Conservation (phyloP, 192 early-diverging fungal species). For the Linnemannia hyalina region DNA sequence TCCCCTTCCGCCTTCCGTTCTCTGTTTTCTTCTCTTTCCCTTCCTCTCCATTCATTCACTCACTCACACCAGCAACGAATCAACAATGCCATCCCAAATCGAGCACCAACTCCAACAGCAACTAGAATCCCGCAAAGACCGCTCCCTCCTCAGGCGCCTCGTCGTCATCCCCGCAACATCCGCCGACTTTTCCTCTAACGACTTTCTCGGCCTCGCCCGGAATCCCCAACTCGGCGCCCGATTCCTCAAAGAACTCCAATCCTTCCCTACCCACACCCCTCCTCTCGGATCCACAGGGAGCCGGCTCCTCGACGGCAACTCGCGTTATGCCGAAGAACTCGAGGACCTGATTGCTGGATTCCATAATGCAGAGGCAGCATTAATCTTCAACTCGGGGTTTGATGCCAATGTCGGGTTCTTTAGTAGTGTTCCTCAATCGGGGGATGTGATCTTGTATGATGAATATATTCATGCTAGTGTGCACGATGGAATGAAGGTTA, state of each 20-base stretch:
- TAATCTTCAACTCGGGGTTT: constrained; percentile 90
- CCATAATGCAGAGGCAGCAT: constrained; percentile 67
- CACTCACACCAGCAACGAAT: neutral
- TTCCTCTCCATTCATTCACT: neutral
- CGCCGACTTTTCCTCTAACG: constrained; percentile 86
- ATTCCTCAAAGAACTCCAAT: constrained; percentile 58
- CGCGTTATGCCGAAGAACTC: constrained; percentile 68
- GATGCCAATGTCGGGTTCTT: constrained; percentile 86
- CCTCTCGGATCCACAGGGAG: constrained; percentile 84
- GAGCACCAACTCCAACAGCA: constrained; percentile 52
- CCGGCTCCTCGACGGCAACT: constrained; percentile 81
- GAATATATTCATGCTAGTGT: constrained; percentile 85
- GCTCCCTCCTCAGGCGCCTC: constrained; percentile 57
- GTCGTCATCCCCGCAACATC: constrained; percentile 57
- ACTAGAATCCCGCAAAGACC: constrained; percentile 46
- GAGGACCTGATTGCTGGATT: constrained; percentile 75
- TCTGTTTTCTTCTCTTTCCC: neutral
- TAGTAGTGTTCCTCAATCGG: constrained; percentile 72
- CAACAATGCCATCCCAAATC: constrained; percentile 29
- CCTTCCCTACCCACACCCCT: constrained; percentile 49
- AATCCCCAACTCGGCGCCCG: constrained; percentile 60
- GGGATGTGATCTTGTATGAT: constrained; percentile 78
- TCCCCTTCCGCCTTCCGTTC: neutral
- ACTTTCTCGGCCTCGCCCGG: constrained; percentile 81
- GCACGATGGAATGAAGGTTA: constrained; percentile 81